Conservation (phyloP, 2,329 filamentous ascomycete genomes). For the Huntiella abstrusa region DNA sequence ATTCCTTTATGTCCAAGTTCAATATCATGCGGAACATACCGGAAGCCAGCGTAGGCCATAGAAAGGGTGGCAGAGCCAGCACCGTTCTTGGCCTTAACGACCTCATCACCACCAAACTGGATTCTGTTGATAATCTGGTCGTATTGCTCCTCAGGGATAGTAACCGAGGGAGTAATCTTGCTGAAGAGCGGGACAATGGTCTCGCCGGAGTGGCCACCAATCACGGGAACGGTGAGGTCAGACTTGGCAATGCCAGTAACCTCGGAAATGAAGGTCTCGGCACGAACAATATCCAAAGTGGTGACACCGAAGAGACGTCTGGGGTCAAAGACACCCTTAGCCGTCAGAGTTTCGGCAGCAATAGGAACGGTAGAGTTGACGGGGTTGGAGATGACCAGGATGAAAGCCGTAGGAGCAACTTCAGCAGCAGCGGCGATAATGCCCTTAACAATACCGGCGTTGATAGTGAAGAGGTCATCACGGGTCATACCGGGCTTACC, state of each 20-base stretch:
- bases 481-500: slow-evolving; percentile 99
- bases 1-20: slow-evolving; percentile 17
- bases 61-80: slow-evolving; percentile 79
- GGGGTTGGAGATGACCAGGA: slow-evolving; percentile 96
- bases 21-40: slow-evolving; percentile 30
- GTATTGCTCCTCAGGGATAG: slow-evolving; percentile 76
- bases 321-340: slow-evolving; percentile 79
- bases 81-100: slow-evolving; percentile 87
- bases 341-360: slow-evolving; percentile 89
- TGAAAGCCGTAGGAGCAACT: slow-evolving; percentile 77
- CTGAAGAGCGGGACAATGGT: slow-evolving; percentile 97
- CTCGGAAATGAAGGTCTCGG: slow-evolving; percentile 86
- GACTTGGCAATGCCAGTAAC: slow-evolving; percentile 69
- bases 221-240: slow-evolving; percentile 67
- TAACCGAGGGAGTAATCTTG: slow-evolving; percentile 61
- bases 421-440: slow-evolving; percentile 78
- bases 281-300: slow-evolving; percentile 93
- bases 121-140: slow-evolving; percentile 83
- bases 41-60: slow-evolving; percentile 91
- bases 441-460: slow-evolving; percentile 91
- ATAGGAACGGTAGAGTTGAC: slow-evolving; percentile 99
- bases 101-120: slow-evolving; percentile 95
- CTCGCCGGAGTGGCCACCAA: slow-evolving; percentile 93
- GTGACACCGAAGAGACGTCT: slow-evolving; percentile 97
- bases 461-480: slow-evolving; percentile 99